Base-by-base conservation (phyloP, 2,329 filamentous ascomycete species). In the Neonectria neomacrospora region DNA sequence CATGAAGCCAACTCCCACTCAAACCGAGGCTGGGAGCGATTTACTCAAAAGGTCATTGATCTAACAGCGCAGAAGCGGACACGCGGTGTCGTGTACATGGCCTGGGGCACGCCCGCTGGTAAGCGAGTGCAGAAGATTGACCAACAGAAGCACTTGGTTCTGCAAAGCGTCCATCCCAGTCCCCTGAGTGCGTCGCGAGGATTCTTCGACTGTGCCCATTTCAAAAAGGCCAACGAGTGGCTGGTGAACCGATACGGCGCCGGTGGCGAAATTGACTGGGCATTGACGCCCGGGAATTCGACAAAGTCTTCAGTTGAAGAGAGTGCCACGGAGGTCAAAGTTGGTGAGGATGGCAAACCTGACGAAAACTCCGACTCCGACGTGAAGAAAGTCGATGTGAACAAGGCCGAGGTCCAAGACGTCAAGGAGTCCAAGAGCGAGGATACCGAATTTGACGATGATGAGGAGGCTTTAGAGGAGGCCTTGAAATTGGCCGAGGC, bases 11-110 rank as follows among this genome's bases (percentile, higher is more conserved):
- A 96, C 77, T 92, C 89, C 28, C 96, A 99, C 78, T 83, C 91
- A 3, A 91, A 91, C 72, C 90, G 90, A 67, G 96, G 96, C 16
- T 99, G 96, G 96, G 96, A 99, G 80, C 85, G 85, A 47, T 92
- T 99, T 76, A 99, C 95, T 20, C 94, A 97, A 76, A 92, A 89
- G 67, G 91, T 96, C 44, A 96, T 99, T 67, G 94, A 98, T 69
- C 86, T 92, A 0, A 92, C 98, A 2, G 91, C 91, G 1, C 88
- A 90, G 74, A 89, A 91, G 70, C 86, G 94, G 47, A 89, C 87
- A 0, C 84, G 85, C 28, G 96, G 96, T 2, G 95, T 99, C 1
- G 96, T 97, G 5, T 99, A 97, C 76, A 82, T 99, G 78, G 95
- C 95, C 1, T 99, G 96, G 96, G 96, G 96, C 16, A 89, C 84